Percentiles rank a stretch among this genome's conserved stretches.
Conservation (phyloP, 2,329 filamentous ascomycete species). For the Cryphonectria nitschkei region DNA sequence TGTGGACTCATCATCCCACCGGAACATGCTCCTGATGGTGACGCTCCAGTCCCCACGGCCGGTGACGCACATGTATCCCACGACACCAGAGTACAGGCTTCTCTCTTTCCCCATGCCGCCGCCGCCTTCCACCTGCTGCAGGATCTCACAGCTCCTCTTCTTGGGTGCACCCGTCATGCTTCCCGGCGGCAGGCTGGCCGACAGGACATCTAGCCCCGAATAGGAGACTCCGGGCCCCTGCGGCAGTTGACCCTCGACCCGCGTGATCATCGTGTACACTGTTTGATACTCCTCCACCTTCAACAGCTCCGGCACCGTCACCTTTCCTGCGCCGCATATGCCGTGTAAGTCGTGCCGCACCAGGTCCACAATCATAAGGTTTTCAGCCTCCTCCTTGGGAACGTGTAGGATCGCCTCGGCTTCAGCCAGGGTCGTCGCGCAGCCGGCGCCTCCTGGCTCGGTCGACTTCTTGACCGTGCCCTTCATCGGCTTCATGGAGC, state of each 20-base stretch:
- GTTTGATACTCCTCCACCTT: constrained; percentile 88
- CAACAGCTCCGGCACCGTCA: constrained; percentile 77
- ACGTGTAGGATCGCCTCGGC: constrained; percentile 75
- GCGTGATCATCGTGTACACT: constrained; percentile 89
- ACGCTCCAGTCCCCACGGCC: constrained; percentile 91
- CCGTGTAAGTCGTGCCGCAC: constrained; percentile 92
- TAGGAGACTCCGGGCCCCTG: constrained; percentile 38
- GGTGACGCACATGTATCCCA: constrained; percentile 87
- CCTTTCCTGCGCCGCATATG: constrained; percentile 75
- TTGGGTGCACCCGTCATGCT: constrained; percentile 98
- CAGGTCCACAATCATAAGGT: constrained; percentile 96
- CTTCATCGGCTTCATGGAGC: constrained; percentile 92
- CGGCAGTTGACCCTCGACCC: constrained; percentile 73
- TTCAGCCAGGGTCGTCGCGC: constrained; percentile 61
- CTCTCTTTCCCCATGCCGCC: constrained; percentile 51
- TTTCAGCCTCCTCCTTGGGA: constrained; percentile 91
- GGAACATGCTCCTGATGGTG: constrained; percentile 81
- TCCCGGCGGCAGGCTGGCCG: constrained; percentile 80
- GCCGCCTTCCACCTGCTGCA: constrained; percentile 67
- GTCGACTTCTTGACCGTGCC: constrained; percentile 85
- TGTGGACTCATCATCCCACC: constrained; percentile 68
- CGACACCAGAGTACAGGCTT: constrained; percentile 83
- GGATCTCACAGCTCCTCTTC: constrained; percentile 84
- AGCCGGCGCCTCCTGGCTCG: constrained; percentile 44
- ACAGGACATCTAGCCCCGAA: constrained; percentile 75